Percentiles rank a stretch among this genome's conserved stretches.
phyloP scores from a whole-genome alignment of 2,329 filamentous ascomycete genomes.

The Trichoderma sp. region DNA sequence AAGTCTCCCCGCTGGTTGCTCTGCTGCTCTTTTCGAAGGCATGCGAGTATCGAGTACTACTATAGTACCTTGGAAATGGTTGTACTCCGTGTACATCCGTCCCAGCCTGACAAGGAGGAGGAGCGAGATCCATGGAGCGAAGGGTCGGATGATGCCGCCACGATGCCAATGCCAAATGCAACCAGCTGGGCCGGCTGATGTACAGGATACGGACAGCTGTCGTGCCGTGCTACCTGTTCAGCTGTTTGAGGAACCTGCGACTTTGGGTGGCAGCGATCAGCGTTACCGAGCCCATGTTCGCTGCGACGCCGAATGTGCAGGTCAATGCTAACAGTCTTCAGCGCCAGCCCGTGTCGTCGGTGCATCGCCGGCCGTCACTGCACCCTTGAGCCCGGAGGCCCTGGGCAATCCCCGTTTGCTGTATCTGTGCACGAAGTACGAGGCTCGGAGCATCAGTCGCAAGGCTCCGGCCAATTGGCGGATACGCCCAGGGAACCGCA shows the following conservation, averaged over 20 bases:
- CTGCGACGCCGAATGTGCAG: slow-evolving; percentile 6
- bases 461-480: slow-evolving; percentile 4
- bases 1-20: neutral
- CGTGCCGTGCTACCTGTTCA: neutral
- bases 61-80: too few relatives aligned
- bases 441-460: neutral
- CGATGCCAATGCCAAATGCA: neutral
- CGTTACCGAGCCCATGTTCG: neutral
- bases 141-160: slow-evolving; percentile 9
- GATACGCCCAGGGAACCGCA: neutral
- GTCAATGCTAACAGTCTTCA: neutral
- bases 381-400: neutral
- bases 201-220: neutral
- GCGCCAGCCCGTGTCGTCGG: neutral
- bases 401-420: neutral
- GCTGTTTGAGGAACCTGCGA: neutral
- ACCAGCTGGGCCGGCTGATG: neutral
- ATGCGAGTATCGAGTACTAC: too few relatives aligned
- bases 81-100: neutral
- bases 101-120: neutral
- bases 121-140: slow-evolving; percentile 16
- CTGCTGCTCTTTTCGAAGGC: too few relatives aligned
- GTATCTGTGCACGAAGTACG: neutral
- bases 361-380: slow-evolving; percentile 17
- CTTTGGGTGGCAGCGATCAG: slow-evolving; percentile 9